Evolutionary conservation across 1,284 basidiomycete genomes (phyloP).

Genomic region (Ganoderma multipileum): DNA sequence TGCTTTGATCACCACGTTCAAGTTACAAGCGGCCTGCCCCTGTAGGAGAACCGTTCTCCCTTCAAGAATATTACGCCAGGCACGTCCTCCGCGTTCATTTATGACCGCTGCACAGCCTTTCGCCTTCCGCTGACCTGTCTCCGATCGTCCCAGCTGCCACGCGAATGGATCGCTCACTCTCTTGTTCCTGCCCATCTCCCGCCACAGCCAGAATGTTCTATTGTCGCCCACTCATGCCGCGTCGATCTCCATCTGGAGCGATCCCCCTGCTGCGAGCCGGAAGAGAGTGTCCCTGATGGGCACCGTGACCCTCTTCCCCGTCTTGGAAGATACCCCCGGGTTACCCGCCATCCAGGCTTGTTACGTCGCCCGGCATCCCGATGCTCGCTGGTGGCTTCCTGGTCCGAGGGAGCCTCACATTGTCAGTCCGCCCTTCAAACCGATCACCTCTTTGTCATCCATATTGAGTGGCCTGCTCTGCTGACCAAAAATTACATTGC

Average conservation of each 20-base stretch:
- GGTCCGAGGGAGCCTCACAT: conserved; percentile 55
- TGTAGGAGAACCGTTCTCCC: conserved; percentile 61
- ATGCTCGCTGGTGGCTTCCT: conserved; percentile 58
- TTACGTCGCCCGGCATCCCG: conserved; percentile 56
- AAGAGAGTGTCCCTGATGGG: conserved; percentile 67
- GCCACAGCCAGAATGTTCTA: conserved; percentile 64
- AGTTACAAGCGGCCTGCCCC: conserved; percentile 19
- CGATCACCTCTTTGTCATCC: conserved; percentile 11
- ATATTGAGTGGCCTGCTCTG: conserved; percentile 1
- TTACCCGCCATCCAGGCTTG: conserved; percentile 46
- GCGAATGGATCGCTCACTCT: conserved; percentile 66
- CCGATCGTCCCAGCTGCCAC: conserved; percentile 52
- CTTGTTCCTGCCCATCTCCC: conserved; percentile 69
- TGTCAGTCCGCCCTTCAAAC: conserved; percentile 40
- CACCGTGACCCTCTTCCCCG: conserved; percentile 51
- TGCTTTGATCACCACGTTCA: conserved; percentile 13
- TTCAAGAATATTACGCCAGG: conserved; percentile 67
- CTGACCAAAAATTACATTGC: conserved; percentile 20
- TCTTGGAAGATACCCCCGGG: conserved; percentile 42
- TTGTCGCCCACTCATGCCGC: conserved; percentile 50
- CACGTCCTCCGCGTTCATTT: conserved; percentile 26
- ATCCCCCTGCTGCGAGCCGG: conserved; percentile 48
- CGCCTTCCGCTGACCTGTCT: conserved; percentile 3
- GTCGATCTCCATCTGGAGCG: conserved; percentile 59
- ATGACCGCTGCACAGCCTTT: background rate